phyloP scores from a whole-genome alignment of 495 filamentous ascomycete species.

The Penicillium soppii region DNA sequence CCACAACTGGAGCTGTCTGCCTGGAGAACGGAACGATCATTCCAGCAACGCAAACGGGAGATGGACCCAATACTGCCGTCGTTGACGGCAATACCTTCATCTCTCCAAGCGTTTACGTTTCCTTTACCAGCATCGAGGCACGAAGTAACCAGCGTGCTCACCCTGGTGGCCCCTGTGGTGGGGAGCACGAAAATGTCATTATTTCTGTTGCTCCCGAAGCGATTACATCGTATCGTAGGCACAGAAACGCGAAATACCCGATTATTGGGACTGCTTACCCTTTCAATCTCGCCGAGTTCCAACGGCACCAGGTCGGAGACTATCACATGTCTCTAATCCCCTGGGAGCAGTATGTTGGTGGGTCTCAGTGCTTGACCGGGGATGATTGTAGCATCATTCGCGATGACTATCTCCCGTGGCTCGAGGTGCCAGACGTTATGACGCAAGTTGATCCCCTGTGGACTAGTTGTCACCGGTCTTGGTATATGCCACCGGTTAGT shows the following conservation, averaged over 20 bases:
- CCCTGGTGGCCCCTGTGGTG: slow-evolving; percentile 20
- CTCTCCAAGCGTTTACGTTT: slow-evolving; percentile 25
- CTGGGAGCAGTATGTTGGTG: slow-evolving; percentile 25
- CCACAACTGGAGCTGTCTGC: slow-evolving; percentile 25
- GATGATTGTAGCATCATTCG: slow-evolving; percentile 21
- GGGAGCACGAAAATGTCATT: slow-evolving; percentile 16
- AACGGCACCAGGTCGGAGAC: slow-evolving; percentile 17
- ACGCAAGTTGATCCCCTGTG: slow-evolving; percentile 13
- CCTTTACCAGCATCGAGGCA: slow-evolving; percentile 27
- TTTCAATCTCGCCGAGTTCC: slow-evolving; percentile 27
- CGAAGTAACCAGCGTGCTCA: slow-evolving; percentile 22
- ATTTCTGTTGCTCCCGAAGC: slow-evolving; percentile 16
- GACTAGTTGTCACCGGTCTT: slow-evolving; percentile 12
- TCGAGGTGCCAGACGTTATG: slow-evolving; percentile 1
- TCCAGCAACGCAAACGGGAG: slow-evolving; percentile 9
- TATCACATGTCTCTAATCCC: slow-evolving; percentile 22
- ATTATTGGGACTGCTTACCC: slow-evolving; percentile 20
- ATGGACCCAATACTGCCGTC: slow-evolving; percentile 23
- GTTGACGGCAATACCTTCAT: slow-evolving; percentile 21
- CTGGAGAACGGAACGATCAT: slow-evolving; percentile 24
- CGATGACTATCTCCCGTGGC: slow-evolving; percentile 20
- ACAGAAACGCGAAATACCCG: slow-evolving; percentile 25
- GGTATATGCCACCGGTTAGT: slow-evolving; percentile 21
- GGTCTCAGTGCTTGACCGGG: slow-evolving; percentile 19
- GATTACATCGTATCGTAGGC: slow-evolving; percentile 16